A percentile compares a stretch with the other conserved stretches of the same genome.
phyloP scores from a whole-genome alignment of 1,139 yeast genomes.

The Pichia sp. region DNA sequence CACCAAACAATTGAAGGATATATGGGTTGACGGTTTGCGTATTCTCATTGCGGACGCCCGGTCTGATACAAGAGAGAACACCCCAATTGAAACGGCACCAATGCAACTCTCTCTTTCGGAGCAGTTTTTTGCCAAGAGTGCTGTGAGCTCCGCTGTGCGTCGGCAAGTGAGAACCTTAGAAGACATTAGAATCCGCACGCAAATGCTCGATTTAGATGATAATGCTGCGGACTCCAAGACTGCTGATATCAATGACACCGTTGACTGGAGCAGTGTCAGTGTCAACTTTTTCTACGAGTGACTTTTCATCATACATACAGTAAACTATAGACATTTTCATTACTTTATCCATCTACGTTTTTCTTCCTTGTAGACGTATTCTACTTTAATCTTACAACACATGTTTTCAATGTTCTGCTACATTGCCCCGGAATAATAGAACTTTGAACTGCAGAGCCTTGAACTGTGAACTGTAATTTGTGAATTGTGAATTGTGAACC shows the following conservation, averaged over 20 bases:
- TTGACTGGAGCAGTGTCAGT: background rate
- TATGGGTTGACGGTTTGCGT: constrained; percentile 78
- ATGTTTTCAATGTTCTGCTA: too few relatives aligned
- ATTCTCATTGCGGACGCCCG: constrained; percentile 36
- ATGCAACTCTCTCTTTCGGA: constrained; percentile 11
- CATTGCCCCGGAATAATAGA: too few relatives aligned
- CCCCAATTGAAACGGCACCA: constrained; percentile 1
- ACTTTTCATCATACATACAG: too few relatives aligned
- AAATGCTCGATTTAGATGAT: constrained; percentile 49
- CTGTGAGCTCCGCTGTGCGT: constrained; percentile 46
- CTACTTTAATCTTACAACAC: too few relatives aligned
- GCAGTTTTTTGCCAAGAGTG: constrained; percentile 8
- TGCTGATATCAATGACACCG: background rate
- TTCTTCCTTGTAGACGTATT: too few relatives aligned
- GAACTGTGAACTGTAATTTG: too few relatives aligned
- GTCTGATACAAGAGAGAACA: background rate
- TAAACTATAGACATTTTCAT: too few relatives aligned
- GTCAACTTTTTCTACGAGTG: constrained; percentile 1
- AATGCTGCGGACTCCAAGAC: constrained; percentile 16
- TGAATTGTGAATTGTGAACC: too few relatives aligned
- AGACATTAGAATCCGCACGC: constrained; percentile 58
- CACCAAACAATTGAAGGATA: constrained; percentile 60
- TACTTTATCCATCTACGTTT: too few relatives aligned
- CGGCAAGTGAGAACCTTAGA: constrained; percentile 51
- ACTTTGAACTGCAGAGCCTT: too few relatives aligned